These are phyloP conservation scores for Sodiomyces alkalinus DNA, from an alignment of 2,329 filamentous ascomycete genomes.

Conservation along the genomic window DNA sequence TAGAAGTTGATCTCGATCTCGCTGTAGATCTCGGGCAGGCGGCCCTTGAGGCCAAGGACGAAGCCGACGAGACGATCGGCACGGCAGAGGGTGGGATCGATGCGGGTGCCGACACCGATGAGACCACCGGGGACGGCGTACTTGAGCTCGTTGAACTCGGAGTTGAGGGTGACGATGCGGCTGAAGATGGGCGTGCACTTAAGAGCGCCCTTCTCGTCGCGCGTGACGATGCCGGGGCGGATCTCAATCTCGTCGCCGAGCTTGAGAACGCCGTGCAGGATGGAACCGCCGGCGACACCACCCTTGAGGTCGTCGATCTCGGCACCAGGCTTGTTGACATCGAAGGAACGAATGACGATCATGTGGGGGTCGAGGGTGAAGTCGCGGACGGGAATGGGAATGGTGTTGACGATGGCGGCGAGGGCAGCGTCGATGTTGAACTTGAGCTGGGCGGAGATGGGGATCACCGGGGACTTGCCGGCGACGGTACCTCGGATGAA, in stretches of 20 bases:
- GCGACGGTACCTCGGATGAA: slow-evolving; percentile 97
- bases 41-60: slow-evolving; percentile 87
- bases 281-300: slow-evolving; percentile 93
- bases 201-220: slow-evolving; percentile 83
- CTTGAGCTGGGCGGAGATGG: slow-evolving; percentile 94
- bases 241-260: slow-evolving; percentile 98
- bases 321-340: slow-evolving; percentile 98
- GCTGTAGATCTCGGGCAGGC: slow-evolving; percentile 90
- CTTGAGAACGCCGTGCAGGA: slow-evolving; percentile 92
- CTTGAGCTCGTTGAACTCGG: slow-evolving; percentile 92
- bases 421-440: slow-evolving; percentile 99
- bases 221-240: slow-evolving; percentile 91
- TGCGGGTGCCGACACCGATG: slow-evolving; percentile 94
- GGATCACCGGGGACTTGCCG: slow-evolving; percentile 87
- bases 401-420: slow-evolving; percentile 88
- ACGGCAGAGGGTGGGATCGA: slow-evolving; percentile 95
- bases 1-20: slow-evolving; percentile 99
- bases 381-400: slow-evolving; percentile 81
- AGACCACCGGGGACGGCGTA: slow-evolving; percentile 95
- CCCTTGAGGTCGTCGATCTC: slow-evolving; percentile 98
- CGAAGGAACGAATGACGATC: slow-evolving; percentile 98
- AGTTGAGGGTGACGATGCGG: slow-evolving; percentile 86
- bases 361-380: slow-evolving; percentile 90
- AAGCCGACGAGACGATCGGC: slow-evolving; percentile 97
- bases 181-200: slow-evolving; percentile 97